Conservation (phyloP, 768 basidiomycete genomes). For the Phylloporus arenicola region DNA sequence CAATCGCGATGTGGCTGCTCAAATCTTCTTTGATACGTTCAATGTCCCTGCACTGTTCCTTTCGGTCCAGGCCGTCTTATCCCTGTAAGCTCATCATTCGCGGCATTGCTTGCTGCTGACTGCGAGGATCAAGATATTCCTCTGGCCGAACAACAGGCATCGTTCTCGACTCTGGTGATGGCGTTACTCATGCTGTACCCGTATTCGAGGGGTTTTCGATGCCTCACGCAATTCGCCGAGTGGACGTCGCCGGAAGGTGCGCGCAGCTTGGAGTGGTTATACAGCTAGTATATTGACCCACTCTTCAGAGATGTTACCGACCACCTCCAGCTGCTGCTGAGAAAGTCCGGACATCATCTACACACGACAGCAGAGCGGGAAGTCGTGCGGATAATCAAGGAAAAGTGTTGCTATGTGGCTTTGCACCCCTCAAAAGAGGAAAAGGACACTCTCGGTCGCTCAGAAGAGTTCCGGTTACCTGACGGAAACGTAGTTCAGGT, state of each 20-base stretch:
- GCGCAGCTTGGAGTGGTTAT: slow-evolving; percentile 10
- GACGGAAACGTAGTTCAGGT: slow-evolving; percentile 94
- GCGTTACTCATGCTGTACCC: slow-evolving; percentile 97
- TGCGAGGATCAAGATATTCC: slow-evolving; percentile 66
- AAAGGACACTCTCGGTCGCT: slow-evolving; percentile 73
- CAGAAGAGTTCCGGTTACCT: slow-evolving; percentile 88
- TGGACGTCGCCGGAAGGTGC: slow-evolving; percentile 94
- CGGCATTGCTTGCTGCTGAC: slow-evolving; percentile 6
- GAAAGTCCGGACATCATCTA: slow-evolving; percentile 91
- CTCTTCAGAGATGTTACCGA: slow-evolving; percentile 85
- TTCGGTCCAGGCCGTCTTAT: slow-evolving; percentile 94
- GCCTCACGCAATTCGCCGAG: slow-evolving; percentile 94
- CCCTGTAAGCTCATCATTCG: slow-evolving; percentile 61
- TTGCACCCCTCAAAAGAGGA: slow-evolving; percentile 92
- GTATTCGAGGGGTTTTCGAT: slow-evolving; percentile 99
- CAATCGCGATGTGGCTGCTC: slow-evolving; percentile 94
- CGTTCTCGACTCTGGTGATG: slow-evolving; percentile 97
- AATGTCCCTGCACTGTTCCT: slow-evolving; percentile 97
- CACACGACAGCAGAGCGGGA: slow-evolving; percentile 97
- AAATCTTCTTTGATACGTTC: slow-evolving; percentile 99
- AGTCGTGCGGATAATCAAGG: slow-evolving; percentile 95
- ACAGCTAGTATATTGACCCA: neutral
- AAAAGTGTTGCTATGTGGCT: slow-evolving; percentile 96
- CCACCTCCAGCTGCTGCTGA: slow-evolving; percentile 86
- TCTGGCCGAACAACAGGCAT: slow-evolving; percentile 99